Base-by-base conservation (phyloP, 306 rosid genomes). In the Hippophae rhamnoides region DNA sequence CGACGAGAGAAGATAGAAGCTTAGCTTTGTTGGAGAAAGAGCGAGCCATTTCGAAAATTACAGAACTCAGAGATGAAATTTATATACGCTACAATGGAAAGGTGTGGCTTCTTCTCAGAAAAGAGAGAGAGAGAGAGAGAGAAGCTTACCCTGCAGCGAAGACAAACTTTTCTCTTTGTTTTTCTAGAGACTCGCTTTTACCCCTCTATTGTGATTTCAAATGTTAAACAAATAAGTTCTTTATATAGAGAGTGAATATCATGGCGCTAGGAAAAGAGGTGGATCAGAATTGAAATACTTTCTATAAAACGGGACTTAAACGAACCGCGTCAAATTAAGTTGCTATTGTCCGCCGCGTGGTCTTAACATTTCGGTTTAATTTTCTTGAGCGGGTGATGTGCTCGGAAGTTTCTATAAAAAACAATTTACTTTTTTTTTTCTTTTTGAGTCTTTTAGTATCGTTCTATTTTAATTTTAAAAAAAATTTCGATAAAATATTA, bases 21-120 rank as follows among this genome's bases (percentile, higher is more conserved):
- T 83, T 92, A 54, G 64, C 76, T 81, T 56, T 75, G 82, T 56
- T 79, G 59, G 84, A 62, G 88, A 87, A 79, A 81, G 96, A 81
- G 57, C 78, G 94, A 82, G 96, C 83, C 97, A 90, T 57, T 56
- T 48, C 8, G 3, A 47, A 38, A 31, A 9, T 52, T 7, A 9
- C 12, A 52, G 38, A 52, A 63, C 50, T 3, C 54, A 26, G 5
- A 45, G 55, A 68, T 7, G 45, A 41, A 40, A 51, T 13, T 58
- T 54, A 1, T 18, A 45, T 7, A 14, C 64, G 65, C 72, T 61
- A 46, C 76, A 56, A 76, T 27, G 55, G 84, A 77, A 69, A 74
- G 74, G 61, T 56, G 52, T 31, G 52, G 40, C 0, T 49, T 31
- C 38, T 11, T 7, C 7, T 9, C 54, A 2, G 12, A 26, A 51